Evolutionary conservation across 345 rosid genomes (phyloP).

Genomic region (Syzygium oleosum): DNA sequence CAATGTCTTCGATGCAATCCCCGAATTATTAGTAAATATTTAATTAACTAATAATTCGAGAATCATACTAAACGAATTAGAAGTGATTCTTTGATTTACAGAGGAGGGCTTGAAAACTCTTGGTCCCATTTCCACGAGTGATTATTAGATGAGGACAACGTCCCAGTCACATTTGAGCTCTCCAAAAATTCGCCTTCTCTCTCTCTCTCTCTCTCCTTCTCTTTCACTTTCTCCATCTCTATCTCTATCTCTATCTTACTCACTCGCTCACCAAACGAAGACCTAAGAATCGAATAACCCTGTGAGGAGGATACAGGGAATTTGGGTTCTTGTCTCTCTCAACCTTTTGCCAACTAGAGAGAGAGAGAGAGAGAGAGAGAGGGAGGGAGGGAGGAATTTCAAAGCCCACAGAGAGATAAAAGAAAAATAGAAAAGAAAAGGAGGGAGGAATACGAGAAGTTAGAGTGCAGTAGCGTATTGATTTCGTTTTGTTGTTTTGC

Average conservation of each 20-base stretch:
- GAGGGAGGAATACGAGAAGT: background rate
- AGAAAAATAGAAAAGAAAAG: background rate
- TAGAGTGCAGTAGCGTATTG: background rate
- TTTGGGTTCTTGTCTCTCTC: conserved; percentile 8
- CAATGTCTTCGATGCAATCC: too few species aligned
- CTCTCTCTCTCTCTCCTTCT: background rate
- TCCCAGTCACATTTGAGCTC: background rate
- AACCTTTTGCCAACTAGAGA: background rate
- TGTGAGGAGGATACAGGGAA: background rate
- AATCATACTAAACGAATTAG: background rate
- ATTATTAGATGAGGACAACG: conserved; percentile 5
- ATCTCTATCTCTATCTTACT: background rate
- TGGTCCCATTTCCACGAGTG: background rate
- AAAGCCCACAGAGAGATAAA: background rate
- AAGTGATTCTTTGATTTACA: too few species aligned
- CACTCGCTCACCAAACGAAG: background rate
- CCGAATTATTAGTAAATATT: too few species aligned
- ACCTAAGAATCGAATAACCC: background rate
- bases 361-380: background rate
- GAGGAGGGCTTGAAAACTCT: background rate
- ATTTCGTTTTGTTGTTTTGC: background rate
- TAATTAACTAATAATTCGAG: background rate
- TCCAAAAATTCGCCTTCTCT: background rate
- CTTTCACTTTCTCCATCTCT: background rate
- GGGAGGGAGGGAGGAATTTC: background rate